These are phyloP conservation scores for Aureobasidium subglaciale DNA, from an alignment of 2,329 filamentous ascomycete genomes.

Conservation along the genomic window DNA sequence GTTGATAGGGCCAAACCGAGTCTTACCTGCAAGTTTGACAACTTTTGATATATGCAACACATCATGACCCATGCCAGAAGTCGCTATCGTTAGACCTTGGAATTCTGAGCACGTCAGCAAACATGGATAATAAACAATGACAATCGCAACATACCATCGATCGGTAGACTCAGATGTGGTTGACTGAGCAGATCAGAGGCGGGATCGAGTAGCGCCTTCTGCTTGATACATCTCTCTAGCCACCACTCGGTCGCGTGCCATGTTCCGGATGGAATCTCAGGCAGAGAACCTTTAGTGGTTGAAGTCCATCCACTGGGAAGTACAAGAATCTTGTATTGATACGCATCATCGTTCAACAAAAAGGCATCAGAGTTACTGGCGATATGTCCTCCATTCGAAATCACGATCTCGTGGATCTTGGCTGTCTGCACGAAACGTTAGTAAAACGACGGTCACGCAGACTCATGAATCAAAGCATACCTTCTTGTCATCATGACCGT, in stretches of 20 bases:
- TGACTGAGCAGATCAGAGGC: constrained; percentile 64
- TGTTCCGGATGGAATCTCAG: constrained; percentile 23
- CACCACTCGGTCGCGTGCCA: constrained; percentile 79
- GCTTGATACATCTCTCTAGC: constrained; percentile 79
- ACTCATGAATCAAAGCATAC: not conserved
- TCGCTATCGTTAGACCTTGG: constrained; percentile 63
- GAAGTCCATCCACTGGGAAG: constrained; percentile 28
- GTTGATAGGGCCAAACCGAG: not conserved
- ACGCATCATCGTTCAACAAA: constrained; percentile 12
- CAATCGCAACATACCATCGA: not conserved
- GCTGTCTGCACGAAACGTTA: not conserved
- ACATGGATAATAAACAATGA: not conserved
- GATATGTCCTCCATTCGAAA: constrained; percentile 26
- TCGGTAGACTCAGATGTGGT: constrained; percentile 50
- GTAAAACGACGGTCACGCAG: not conserved
- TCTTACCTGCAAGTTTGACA: constrained; percentile 60
- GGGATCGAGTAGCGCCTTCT: constrained; percentile 64
- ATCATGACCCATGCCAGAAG: constrained; percentile 80
- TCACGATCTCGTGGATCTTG: constrained; percentile 15
- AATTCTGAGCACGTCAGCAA: constrained; percentile 45
- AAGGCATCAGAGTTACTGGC: constrained; percentile 22
- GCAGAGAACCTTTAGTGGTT: constrained; percentile 22
- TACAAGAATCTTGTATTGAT: constrained; percentile 27
- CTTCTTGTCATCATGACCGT: constrained; percentile 12
- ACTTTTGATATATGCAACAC: constrained; percentile 76